Percentiles rank a stretch among this genome's conserved stretches.
Conservation (phyloP, 2,329 filamentous ascomycete species). For the Kalaharituber pfeilii region DNA sequence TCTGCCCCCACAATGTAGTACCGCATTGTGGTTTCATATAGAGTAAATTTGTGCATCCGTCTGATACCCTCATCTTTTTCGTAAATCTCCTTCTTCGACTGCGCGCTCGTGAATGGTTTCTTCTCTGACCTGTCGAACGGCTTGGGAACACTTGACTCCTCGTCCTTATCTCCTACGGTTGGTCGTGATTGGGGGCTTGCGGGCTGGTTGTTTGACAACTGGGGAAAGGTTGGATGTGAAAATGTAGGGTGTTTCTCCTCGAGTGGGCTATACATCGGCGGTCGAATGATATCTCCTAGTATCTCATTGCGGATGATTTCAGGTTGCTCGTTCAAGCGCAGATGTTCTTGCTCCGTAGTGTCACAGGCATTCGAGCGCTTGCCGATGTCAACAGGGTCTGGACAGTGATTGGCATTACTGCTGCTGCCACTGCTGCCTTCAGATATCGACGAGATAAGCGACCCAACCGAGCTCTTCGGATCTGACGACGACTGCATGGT, state of each 20-base stretch:
- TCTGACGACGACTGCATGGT: neutral
- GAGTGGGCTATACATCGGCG: neutral
- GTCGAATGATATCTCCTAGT: neutral
- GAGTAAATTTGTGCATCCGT: conserved; percentile 86
- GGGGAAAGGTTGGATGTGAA: conserved; percentile 13
- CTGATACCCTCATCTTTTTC: conserved; percentile 30
- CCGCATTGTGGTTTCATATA: conserved; percentile 84
- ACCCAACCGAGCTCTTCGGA: neutral
- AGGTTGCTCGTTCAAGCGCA: neutral
- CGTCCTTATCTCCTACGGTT: conserved; percentile 16
- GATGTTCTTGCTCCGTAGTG: neutral
- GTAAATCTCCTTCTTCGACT: conserved; percentile 12
- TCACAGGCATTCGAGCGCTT: neutral
- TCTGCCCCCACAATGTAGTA: conserved; percentile 94
- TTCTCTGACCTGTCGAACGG: conserved; percentile 16
- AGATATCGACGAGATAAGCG: neutral
- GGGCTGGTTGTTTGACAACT: conserved; percentile 15
- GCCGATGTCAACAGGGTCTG: neutral
- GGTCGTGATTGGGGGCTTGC: conserved; percentile 12
- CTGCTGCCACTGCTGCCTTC: neutral
- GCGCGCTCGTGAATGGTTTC: conserved; percentile 5
- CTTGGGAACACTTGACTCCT: conserved; percentile 13
- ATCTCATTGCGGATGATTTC: neutral
- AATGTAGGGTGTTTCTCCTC: neutral
- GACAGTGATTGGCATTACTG: too few species aligned